These are phyloP conservation scores for Gamsiella multidivaricata DNA, from an alignment of 192 early-diverging fungal genomes.

Conservation along the genomic window DNA sequence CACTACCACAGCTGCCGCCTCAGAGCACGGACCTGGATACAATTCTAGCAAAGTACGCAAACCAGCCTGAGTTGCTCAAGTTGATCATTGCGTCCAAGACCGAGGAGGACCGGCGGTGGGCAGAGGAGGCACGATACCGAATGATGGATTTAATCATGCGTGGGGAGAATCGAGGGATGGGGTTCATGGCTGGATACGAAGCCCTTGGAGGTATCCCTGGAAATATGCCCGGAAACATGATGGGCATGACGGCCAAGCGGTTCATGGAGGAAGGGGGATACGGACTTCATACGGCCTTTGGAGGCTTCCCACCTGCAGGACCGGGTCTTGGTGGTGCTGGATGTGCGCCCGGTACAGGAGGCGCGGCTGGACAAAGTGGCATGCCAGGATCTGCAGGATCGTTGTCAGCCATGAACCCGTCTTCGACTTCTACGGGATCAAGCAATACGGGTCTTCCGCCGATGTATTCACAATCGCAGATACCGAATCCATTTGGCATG, in stretches of 20 bases:
- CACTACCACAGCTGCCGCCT: conserved; percentile 28
- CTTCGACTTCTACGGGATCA: conserved; percentile 15
- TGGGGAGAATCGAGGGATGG: conserved; percentile 34
- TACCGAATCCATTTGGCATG: conserved; percentile 31
- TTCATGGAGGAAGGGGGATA: conserved; percentile 37
- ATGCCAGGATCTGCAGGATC: conserved; percentile 3
- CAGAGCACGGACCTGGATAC: conserved; percentile 60
- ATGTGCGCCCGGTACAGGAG: not conserved
- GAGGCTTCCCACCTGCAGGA: conserved; percentile 18
- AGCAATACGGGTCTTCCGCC: conserved; percentile 23
- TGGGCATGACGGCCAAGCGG: conserved; percentile 35
- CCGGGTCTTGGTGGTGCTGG: not conserved
- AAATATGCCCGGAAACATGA: conserved; percentile 20
- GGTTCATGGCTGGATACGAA: conserved; percentile 31
- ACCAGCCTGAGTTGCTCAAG: conserved; percentile 64
- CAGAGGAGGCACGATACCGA: conserved; percentile 66
- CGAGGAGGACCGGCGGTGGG: conserved; percentile 66
- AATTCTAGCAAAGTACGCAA: conserved; percentile 58
- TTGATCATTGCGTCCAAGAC: conserved; percentile 64
- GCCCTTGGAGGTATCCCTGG: conserved; percentile 41
- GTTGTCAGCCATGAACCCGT: conserved; percentile 4
- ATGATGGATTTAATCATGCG: conserved; percentile 61
- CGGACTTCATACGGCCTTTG: conserved; percentile 23
- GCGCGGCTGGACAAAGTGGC: conserved; percentile 1
- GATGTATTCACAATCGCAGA: conserved; percentile 33